phyloP scores from a whole-genome alignment of 129 eudicot genomes.

The Ambrosia artemisiifolia region DNA sequence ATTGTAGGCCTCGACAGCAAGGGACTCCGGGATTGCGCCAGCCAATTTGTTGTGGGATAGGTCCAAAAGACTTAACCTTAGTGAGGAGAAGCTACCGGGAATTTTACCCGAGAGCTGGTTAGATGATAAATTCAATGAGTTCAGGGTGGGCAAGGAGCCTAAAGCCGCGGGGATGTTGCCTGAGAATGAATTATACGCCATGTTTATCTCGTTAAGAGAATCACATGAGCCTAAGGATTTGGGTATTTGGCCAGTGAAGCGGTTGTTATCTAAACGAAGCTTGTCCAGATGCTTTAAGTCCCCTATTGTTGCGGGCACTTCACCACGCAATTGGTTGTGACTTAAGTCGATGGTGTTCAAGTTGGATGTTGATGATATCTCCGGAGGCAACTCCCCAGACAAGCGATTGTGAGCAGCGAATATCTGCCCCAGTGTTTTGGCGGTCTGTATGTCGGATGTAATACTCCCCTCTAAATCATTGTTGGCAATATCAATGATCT shows the following conservation, averaged over 20 bases:
- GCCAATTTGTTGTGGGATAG: slow-evolving; percentile 57
- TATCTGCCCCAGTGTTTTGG: slow-evolving; percentile 49
- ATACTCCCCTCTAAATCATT: slow-evolving; percentile 54
- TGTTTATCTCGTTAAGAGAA: slow-evolving; percentile 54
- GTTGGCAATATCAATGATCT: slow-evolving; percentile 38
- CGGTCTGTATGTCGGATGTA: slow-evolving; percentile 47
- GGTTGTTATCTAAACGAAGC: slow-evolving; percentile 56
- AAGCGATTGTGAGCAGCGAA: slow-evolving; percentile 53
- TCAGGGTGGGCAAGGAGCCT: slow-evolving; percentile 57
- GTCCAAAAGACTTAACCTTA: slow-evolving; percentile 66
- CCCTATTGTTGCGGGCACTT: slow-evolving; percentile 56
- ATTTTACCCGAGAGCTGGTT: slow-evolving; percentile 70
- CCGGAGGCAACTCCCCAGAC: slow-evolving; percentile 60
- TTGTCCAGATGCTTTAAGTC: slow-evolving; percentile 44
- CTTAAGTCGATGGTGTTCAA: slow-evolving; percentile 55
- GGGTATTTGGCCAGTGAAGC: slow-evolving; percentile 63
- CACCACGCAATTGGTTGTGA: slow-evolving; percentile 56
- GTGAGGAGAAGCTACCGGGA: slow-evolving; percentile 60
- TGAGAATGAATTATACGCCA: slow-evolving; percentile 60
- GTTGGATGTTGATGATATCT: slow-evolving; percentile 52
- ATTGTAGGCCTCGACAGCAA: slow-evolving; percentile 64
- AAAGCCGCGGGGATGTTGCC: slow-evolving; percentile 65
- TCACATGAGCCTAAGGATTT: slow-evolving; percentile 56
- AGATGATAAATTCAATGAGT: slow-evolving; percentile 61
- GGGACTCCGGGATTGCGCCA: slow-evolving; percentile 70